Percentiles rank a stretch among this genome's conserved stretches.
These are phyloP conservation scores for Cutaneotrichosporon sp. DNA, from an alignment of 1,284 basidiomycete genomes.

Conservation along the genomic window DNA sequence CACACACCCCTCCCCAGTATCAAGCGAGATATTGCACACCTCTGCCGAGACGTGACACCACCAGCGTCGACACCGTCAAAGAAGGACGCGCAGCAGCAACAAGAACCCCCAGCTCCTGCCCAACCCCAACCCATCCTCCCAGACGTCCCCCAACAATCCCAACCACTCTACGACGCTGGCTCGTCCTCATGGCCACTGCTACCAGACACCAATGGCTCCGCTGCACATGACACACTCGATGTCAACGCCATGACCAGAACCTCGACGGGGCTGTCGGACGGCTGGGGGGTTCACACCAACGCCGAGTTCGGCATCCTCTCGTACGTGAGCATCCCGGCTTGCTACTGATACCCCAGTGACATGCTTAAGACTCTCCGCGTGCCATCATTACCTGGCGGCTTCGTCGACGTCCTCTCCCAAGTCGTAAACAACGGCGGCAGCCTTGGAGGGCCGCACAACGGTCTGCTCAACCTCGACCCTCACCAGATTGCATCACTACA, in stretches of 20 bases:
- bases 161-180: slow-evolving; percentile 1
- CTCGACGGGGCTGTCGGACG: neutral
- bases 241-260: slow-evolving; percentile 5
- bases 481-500: neutral
- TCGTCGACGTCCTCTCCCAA: slow-evolving; percentile 39
- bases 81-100: slow-evolving; percentile 20
- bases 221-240: slow-evolving; percentile 1
- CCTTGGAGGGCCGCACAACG: no score
- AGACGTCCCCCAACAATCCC: slow-evolving; percentile 2
- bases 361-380: slow-evolving; percentile 45
- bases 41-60: slow-evolving; percentile 79
- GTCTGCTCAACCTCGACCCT: neutral
- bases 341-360: slow-evolving; percentile 28
- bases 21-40: slow-evolving; percentile 83
- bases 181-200: slow-evolving; percentile 36
- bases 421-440: slow-evolving; percentile 11
- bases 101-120: neutral
- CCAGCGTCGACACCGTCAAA: slow-evolving; percentile 34
- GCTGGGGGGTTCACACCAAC: slow-evolving; percentile 14
- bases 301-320: slow-evolving; percentile 22
- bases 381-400: slow-evolving; percentile 42
- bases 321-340: slow-evolving; percentile 8
- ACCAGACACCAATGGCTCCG: slow-evolving; percentile 24
- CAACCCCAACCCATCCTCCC: neutral
- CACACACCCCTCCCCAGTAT: slow-evolving; percentile 55